Evolutionary conservation across 768 basidiomycete genomes (phyloP), one percentile per base, ranked within the genome.

Genomic region (Collybia sp.): DNA sequence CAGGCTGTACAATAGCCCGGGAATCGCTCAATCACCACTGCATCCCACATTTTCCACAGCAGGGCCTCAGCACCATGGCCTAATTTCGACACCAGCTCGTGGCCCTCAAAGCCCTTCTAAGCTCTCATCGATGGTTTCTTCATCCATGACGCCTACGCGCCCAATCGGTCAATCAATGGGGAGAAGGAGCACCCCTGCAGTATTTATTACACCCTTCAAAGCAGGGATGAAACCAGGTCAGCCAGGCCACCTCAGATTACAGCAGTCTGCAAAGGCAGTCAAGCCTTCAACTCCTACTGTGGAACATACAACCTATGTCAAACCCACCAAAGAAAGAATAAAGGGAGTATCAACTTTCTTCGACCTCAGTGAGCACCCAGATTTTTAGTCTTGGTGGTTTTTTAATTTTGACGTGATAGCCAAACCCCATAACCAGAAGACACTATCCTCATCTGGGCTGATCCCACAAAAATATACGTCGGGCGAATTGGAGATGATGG

Each of bases 131-230:
- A 25, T 25, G 8, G 25, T 8, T 25, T 25, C 49, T 16, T 39
- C 47, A 6, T 34, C 47, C 11, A 35, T 43, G 11, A 55, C 55
- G 18, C 51, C 59, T 18, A 46, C 31, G 37, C 36, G 47, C 6
- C 46, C 47, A 37, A 58, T 50, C 25, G 8, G 25, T 25, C 25
- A 25, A 8, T 25, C 25, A 25, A 25, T 25, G 12, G 9, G 50
- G 18, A 54, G 45, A 38, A 61, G 60, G 42, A 59, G 49, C 25
- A 60, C 62, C 5, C 62, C 70, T 30, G 63, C 68, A 9, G 68
- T 68, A n/a, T 84, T 84, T 49, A 61, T 73, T 6, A 84, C 82
- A 1, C 83, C 83, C 0, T 85, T 86, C 58, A 86, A 84, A 54
- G 44, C 61, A 5, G 76, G 73, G 19, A 67, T 75, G 66, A 66